These are phyloP conservation scores for Cordia subcordata DNA, from an alignment of 257 asterid species.

Conservation along the genomic window DNA sequence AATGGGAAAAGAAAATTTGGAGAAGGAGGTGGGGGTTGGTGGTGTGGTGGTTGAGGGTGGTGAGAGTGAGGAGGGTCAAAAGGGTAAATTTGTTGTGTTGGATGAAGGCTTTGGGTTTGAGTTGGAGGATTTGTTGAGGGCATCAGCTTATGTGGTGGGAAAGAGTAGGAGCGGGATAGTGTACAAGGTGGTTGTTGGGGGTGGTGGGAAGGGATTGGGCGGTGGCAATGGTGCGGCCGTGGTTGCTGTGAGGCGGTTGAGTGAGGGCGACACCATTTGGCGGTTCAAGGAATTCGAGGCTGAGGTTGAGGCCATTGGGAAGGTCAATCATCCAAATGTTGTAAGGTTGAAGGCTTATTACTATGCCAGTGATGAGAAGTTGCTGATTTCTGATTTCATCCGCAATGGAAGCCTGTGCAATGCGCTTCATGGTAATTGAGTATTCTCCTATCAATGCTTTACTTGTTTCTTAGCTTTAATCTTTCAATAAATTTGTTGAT, in stretches of 20 bases:
- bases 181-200: slow-evolving; percentile 81
- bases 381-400: slow-evolving; percentile 73
- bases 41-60: slow-evolving; percentile 14
- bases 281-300: slow-evolving; percentile 78
- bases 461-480: not conserved
- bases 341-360: slow-evolving; percentile 85
- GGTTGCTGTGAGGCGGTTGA: slow-evolving; percentile 82
- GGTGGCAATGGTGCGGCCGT: slow-evolving; percentile 34
- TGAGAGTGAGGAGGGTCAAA: slow-evolving; percentile 63
- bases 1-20: slow-evolving; percentile 33
- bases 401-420: slow-evolving; percentile 67
- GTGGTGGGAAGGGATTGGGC: slow-evolving; percentile 39
- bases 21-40: slow-evolving; percentile 28
- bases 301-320: slow-evolving; percentile 76
- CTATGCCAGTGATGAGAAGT: slow-evolving; percentile 83
- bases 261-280: slow-evolving; percentile 70
- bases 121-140: slow-evolving; percentile 89
- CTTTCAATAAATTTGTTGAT: not conserved
- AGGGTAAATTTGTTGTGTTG: slow-evolving; percentile 68
- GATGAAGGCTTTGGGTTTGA: slow-evolving; percentile 81
- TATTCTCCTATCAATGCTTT: too few relatives aligned
- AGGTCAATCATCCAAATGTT: slow-evolving; percentile 72
- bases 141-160: slow-evolving; percentile 96
- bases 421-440: slow-evolving; percentile 75
- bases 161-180: slow-evolving; percentile 90